phyloP scores from a whole-genome alignment of 257 asterid species.

The Forsythia suspensa region DNA sequence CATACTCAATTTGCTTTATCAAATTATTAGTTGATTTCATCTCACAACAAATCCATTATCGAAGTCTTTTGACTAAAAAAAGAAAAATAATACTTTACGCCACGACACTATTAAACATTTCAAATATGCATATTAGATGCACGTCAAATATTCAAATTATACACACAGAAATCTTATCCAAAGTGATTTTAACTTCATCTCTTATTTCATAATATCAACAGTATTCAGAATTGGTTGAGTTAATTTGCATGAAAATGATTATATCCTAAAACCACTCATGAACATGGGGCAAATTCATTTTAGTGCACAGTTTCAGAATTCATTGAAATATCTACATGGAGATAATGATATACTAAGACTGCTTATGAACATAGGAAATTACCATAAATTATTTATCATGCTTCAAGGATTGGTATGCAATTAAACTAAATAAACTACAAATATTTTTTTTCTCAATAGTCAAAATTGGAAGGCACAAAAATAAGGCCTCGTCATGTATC shows the following conservation, averaged over 20 bases:
- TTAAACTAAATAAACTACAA: not conserved
- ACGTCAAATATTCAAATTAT: not conserved
- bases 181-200: not conserved
- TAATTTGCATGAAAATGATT: not conserved
- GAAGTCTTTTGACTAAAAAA: too few relatives aligned
- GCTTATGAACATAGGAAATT: not conserved
- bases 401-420: not conserved
- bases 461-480: not conserved
- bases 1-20: not conserved
- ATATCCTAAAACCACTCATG: not conserved
- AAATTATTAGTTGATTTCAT: too few relatives aligned
- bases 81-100: too few relatives aligned
- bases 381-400: not conserved
- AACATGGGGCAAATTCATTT: not conserved
- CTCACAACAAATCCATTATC: too few relatives aligned
- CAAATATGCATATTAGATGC: not conserved
- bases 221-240: not conserved
- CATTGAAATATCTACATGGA: not conserved
- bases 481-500: not conserved
- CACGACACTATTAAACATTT: too few relatives aligned
- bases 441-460: not conserved
- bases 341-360: not conserved
- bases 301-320: too few relatives aligned
- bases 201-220: not conserved
- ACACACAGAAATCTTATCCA: too few relatives aligned